These are phyloP conservation scores for Ogataea philodendri DNA, from an alignment of 805 yeast genomes.

Conservation along the genomic window DNA sequence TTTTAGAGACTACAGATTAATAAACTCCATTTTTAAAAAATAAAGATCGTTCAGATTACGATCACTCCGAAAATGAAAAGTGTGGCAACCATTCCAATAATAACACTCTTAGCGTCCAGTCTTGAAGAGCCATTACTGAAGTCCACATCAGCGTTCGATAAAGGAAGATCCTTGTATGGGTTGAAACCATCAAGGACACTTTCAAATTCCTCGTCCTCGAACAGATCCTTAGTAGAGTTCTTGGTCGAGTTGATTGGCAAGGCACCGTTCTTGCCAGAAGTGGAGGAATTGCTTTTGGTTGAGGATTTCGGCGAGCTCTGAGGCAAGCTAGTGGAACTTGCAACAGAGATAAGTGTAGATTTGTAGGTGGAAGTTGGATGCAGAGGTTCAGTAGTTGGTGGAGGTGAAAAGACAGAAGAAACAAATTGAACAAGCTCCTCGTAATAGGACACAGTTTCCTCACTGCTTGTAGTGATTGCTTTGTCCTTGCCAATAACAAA, in stretches of 20 bases:
- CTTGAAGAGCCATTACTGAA: slow-evolving; percentile 21
- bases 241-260: slow-evolving; percentile 10
- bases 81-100: slow-evolving; percentile 15
- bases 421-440: slow-evolving; percentile 17
- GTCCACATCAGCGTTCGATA: slow-evolving; percentile 20
- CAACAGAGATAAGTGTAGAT: background rate
- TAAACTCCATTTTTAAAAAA: slow-evolving; percentile 5
- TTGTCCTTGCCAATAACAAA: slow-evolving; percentile 13
- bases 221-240: slow-evolving; percentile 6
- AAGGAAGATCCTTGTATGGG: slow-evolving; percentile 26
- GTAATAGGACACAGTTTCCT: slow-evolving; percentile 7
- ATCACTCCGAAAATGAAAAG: slow-evolving; percentile 19
- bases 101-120: slow-evolving; percentile 11
- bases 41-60: slow-evolving; percentile 10
- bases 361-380: background rate
- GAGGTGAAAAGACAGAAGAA: slow-evolving; percentile 17
- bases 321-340: background rate
- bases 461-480: slow-evolving; percentile 1
- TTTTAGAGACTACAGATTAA: slow-evolving; percentile 7
- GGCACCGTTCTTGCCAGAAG: no score
- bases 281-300: no score
- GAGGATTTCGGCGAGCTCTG: background rate
- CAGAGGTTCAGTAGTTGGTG: slow-evolving; percentile 4
- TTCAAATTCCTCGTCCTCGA: slow-evolving; percentile 4
- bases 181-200: slow-evolving; percentile 16